Conservation (phyloP, 2,329 filamentous ascomycete species). For the Didymella pomorum region DNA sequence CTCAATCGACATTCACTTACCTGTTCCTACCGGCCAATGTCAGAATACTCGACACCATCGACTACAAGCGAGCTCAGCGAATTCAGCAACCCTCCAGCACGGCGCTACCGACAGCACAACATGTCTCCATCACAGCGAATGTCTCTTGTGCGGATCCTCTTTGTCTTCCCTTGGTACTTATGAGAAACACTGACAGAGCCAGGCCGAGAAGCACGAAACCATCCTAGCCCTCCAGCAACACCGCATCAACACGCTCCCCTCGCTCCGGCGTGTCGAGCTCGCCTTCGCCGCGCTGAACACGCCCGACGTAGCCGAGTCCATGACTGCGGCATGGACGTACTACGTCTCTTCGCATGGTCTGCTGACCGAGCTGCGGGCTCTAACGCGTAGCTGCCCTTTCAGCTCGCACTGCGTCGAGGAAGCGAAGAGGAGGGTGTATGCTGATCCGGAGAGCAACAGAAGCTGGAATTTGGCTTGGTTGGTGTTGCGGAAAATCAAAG, state of each 20-base stretch:
- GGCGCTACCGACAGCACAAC: conserved; percentile 33
- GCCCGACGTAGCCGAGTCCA: conserved; percentile 68
- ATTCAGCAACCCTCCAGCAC: conserved; percentile 40
- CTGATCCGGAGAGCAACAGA: conserved; percentile 70
- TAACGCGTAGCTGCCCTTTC: conserved; percentile 74
- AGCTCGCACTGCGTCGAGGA: conserved; percentile 69
- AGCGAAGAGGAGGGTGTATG: conserved; percentile 69
- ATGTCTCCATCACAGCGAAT: conserved; percentile 41
- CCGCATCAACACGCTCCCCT: conserved; percentile 76
- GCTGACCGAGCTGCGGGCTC: conserved; percentile 71
- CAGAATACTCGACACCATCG: conserved; percentile 32
- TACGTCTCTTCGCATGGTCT: conserved; percentile 76
- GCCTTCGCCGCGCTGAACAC: conserved; percentile 66
- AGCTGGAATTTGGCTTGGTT: conserved; percentile 83
- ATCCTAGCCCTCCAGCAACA: conserved; percentile 71
- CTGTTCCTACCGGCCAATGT: conserved; percentile 22
- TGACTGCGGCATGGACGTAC: conserved; percentile 75
- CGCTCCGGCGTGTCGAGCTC: conserved; percentile 75
- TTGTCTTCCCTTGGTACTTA: background rate
- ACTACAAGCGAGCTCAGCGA: conserved; percentile 29
- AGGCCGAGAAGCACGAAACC: conserved; percentile 62
- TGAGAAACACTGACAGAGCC: background rate
- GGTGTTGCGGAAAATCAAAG: conserved; percentile 70
- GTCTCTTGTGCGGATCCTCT: conserved; percentile 29
- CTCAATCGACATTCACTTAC: background rate